These are phyloP conservation scores for Myotisia sp. DNA, from an alignment of 2,329 filamentous ascomycete species.

Conservation along the genomic window DNA sequence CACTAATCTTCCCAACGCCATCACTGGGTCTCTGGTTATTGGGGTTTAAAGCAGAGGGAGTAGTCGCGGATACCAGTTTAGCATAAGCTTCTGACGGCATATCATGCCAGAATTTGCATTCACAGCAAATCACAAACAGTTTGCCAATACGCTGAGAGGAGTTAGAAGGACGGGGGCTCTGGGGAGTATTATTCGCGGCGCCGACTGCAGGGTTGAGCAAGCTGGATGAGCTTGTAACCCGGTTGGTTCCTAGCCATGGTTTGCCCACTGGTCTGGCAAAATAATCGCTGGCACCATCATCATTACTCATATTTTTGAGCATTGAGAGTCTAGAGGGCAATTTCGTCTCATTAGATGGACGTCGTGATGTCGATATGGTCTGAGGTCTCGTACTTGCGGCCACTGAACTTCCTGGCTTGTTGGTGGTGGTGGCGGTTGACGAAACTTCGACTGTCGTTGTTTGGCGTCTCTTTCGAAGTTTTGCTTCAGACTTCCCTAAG, in stretches of 20 bases:
- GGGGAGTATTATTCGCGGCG: not conserved
- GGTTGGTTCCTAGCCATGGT: conserved; percentile 3
- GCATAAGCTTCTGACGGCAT: conserved; percentile 28
- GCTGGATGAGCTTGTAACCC: conserved; percentile 4
- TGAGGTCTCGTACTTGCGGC: not conserved
- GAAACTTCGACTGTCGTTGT: not conserved
- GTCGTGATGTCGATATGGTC: not conserved
- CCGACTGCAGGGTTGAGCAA: not conserved
- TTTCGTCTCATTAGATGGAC: not conserved
- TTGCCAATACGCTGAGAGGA: conserved; percentile 19
- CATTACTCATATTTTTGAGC: not conserved
- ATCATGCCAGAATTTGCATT: conserved; percentile 32
- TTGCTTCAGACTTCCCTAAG: not conserved
- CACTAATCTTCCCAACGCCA: too few relatives aligned
- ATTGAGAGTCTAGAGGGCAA: not conserved
- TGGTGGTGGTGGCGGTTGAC: not conserved
- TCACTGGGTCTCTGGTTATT: too few relatives aligned
- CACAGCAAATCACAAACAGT: conserved; percentile 31
- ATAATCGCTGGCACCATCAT: not conserved
- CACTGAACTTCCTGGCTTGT: not conserved
- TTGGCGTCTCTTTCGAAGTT: conserved; percentile 4
- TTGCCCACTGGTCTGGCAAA: conserved; percentile 2
- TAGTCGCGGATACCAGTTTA: conserved; percentile 19
- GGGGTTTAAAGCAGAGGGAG: conserved; percentile 2
- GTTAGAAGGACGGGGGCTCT: not conserved